Conservation (phyloP, 495 filamentous ascomycete genomes). For the Sporormia fimetaria region DNA sequence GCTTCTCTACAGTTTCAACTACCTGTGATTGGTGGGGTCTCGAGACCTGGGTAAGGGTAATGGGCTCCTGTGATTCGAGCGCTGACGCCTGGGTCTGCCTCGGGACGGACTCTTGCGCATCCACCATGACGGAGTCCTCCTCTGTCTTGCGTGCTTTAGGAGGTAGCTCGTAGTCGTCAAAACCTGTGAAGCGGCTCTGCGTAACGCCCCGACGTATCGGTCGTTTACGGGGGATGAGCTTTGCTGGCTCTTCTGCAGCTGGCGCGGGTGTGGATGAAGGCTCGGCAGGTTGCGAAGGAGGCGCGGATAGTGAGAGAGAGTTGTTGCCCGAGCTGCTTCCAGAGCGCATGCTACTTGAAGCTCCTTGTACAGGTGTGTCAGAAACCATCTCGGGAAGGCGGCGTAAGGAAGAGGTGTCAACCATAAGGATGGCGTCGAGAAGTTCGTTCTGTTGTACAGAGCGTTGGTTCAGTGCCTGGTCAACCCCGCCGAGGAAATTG, state of each 20-base stretch:
- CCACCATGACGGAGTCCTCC: slow-evolving; percentile 12
- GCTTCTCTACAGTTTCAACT: slow-evolving; percentile 33
- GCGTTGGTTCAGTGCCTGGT: slow-evolving; percentile 60
- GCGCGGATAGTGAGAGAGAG: neutral
- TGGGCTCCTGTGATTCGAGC: too few relatives aligned
- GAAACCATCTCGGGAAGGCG: slow-evolving; percentile 40
- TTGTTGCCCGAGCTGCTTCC: neutral
- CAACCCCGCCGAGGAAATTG: slow-evolving; percentile 53
- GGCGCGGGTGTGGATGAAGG: slow-evolving; percentile 1
- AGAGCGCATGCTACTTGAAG: neutral
- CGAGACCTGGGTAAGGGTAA: too few relatives aligned
- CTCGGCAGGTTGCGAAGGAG: slow-evolving; percentile 8
- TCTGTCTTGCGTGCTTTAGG: slow-evolving; percentile 21
- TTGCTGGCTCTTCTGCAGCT: slow-evolving; percentile 5
- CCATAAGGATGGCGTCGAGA: slow-evolving; percentile 73
- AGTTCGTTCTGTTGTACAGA: slow-evolving; percentile 88
- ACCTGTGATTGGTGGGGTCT: slow-evolving; percentile 36
- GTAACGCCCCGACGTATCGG: slow-evolving; percentile 32
- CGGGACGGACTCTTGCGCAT: slow-evolving; percentile 17
- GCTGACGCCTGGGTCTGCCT: neutral
- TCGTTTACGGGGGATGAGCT: slow-evolving; percentile 29
- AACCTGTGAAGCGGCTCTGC: slow-evolving; percentile 62
- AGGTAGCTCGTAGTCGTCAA: slow-evolving; percentile 47
- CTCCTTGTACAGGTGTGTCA: slow-evolving; percentile 4
- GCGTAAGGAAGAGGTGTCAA: slow-evolving; percentile 58